Percentiles rank a stretch among this genome's conserved stretches.
These are phyloP conservation scores for Penicillium roqueforti DNA, from an alignment of 495 filamentous ascomycete species.

Conservation along the genomic window DNA sequence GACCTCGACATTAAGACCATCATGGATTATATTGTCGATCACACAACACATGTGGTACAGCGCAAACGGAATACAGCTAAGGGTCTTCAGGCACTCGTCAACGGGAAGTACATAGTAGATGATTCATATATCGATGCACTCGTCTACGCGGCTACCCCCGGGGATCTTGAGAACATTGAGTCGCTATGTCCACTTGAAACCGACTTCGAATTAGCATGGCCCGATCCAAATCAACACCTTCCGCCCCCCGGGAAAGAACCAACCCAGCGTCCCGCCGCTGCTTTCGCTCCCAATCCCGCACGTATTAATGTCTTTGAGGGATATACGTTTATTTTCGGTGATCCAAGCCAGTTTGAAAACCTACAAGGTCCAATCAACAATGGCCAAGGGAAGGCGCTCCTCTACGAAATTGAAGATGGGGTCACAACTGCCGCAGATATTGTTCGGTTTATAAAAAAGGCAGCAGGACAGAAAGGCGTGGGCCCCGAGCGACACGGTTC, in stretches of 20 bases:
- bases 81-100: conserved; percentile 81
- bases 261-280: conserved; percentile 51
- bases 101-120: conserved; percentile 75
- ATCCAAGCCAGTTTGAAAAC: conserved; percentile 71
- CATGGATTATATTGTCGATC: conserved; percentile 59
- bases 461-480: conserved; percentile 67
- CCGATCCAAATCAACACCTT: conserved; percentile 64
- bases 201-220: conserved; percentile 82
- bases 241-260: conserved; percentile 75
- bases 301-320: conserved; percentile 75
- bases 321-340: conserved; percentile 85
- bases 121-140: conserved; percentile 70
- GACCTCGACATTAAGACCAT: conserved; percentile 83
- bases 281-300: conserved; percentile 63
- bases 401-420: conserved; percentile 56
- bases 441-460: conserved; percentile 67
- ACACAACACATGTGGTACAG: conserved; percentile 84
- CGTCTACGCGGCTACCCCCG: conserved; percentile 59
- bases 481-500: conserved; percentile 57
- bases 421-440: conserved; percentile 72
- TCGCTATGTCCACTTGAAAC: conserved; percentile 65
- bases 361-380: conserved; percentile 68
- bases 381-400: conserved; percentile 77
- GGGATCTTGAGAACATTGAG: conserved; percentile 49
- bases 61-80: conserved; percentile 87